phyloP scores from a whole-genome alignment of 768 basidiomycete genomes.

The Pholiota conissans region DNA sequence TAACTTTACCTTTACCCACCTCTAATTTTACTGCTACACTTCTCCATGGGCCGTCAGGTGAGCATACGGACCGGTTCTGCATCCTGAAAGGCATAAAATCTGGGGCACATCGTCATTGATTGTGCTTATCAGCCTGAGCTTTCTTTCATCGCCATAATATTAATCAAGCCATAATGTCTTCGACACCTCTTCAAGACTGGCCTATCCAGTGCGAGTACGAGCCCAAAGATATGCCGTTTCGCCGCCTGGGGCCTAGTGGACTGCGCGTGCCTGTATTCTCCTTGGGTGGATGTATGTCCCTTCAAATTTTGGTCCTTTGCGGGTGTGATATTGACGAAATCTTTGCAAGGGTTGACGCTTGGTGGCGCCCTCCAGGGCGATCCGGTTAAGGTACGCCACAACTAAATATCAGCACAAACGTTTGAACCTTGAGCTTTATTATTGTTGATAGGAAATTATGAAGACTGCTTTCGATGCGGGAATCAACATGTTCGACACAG shows the following conservation, averaged over 20 bases:
- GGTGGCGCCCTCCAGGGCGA: conserved; percentile 64
- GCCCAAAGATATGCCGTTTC: conserved; percentile 58
- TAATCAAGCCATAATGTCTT: conserved; percentile 1
- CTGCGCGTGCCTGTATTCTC: conserved; percentile 70
- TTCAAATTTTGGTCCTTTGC: background rate
- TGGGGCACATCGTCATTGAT: too few species aligned
- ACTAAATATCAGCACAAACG: background rate
- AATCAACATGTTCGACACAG: conserved; percentile 72
- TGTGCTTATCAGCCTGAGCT: too few species aligned
- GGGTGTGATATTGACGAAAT: background rate
- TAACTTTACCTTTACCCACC: background rate
- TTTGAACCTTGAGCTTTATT: background rate
- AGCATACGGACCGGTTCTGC: background rate
- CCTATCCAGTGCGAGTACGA: conserved; percentile 35
- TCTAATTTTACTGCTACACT: background rate
- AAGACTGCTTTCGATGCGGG: conserved; percentile 70
- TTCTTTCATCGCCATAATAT: too few species aligned
- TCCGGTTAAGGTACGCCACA: conserved; percentile 56
- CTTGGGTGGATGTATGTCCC: conserved; percentile 59
- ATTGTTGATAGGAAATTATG: conserved; percentile 58
- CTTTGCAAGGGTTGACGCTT: conserved; percentile 47
- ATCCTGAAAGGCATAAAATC: too few species aligned
- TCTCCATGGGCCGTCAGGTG: background rate
- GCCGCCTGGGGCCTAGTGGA: conserved; percentile 62
- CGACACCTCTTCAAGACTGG: conserved; percentile 21